Evolutionary conservation across 805 yeast species (phyloP).

Genomic region (Vanderwaltozyma verrucispora): DNA sequence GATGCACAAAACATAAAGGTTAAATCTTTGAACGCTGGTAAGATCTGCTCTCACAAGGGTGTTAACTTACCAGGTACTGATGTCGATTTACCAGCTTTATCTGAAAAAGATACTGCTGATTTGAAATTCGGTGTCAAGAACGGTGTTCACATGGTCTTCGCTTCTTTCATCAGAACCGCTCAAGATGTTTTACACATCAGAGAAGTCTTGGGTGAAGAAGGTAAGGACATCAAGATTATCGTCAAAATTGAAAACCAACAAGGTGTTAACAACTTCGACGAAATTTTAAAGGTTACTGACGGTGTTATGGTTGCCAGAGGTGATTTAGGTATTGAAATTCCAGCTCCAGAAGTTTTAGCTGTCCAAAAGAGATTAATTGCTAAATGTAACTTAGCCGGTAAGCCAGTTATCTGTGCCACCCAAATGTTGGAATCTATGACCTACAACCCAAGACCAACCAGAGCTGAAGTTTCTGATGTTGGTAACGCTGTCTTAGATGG

Average conservation of each 20-base stretch:
- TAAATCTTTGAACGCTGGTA: conserved; percentile 86
- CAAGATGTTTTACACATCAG: conserved; percentile 85
- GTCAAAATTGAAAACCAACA: conserved; percentile 98
- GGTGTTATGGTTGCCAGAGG: conserved; percentile 99
- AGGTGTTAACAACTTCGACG: conserved; percentile 99
- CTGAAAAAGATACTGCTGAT: conserved; percentile 93
- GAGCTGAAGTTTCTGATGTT: conserved; percentile 99
- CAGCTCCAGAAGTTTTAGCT: conserved; percentile 96
- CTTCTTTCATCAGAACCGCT: conserved; percentile 95
- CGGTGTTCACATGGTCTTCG: conserved; percentile 96
- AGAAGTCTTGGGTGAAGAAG: conserved; percentile 92
- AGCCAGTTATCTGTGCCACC: conserved; percentile 99
- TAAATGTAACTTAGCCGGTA: conserved; percentile 98
- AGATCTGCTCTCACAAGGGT: conserved; percentile 95
- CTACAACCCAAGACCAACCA: conserved; percentile 98
- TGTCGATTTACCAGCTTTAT: conserved; percentile 95
- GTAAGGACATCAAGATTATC: conserved; percentile 91
- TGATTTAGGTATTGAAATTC: conserved; percentile 98
- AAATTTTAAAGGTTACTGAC: conserved; percentile 85
- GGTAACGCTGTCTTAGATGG: conserved; percentile 99
- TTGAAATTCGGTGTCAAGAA: conserved; percentile 93
- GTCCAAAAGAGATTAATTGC: conserved; percentile 99
- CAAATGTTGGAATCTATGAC: conserved; percentile 99
- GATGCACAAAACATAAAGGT: conserved; percentile 80
- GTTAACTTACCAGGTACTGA: conserved; percentile 98